These are phyloP conservation scores for Pharus latifolius DNA, from an alignment of 176 grass and related monocot genomes.

Conservation along the genomic window DNA sequence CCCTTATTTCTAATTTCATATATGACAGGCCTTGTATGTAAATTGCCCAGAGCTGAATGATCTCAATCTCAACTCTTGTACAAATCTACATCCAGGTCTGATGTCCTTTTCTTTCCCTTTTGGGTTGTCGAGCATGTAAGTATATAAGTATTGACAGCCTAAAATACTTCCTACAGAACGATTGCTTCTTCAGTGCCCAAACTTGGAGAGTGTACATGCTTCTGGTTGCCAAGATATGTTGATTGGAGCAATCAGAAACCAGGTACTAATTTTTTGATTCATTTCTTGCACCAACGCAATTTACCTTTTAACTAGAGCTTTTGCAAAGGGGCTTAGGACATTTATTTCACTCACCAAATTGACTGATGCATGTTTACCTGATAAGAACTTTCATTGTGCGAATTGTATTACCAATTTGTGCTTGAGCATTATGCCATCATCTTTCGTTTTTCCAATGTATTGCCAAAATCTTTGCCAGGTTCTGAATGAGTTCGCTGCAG, in stretches of 20 bases:
- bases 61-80: constrained; percentile 90
- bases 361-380: not conserved
- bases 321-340: too few relatives aligned
- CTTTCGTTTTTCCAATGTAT: constrained; percentile 30
- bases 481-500: constrained; percentile 84
- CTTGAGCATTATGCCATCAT: not conserved
- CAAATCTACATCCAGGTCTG: constrained; percentile 89
- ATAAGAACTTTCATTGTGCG: not conserved
- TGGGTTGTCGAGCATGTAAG: not conserved
- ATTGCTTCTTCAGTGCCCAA: constrained; percentile 84
- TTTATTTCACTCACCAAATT: not conserved
- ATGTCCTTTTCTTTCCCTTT: not conserved
- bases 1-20: constrained; percentile 13
- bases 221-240: constrained; percentile 89
- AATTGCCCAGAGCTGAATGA: constrained; percentile 87
- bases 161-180: constrained; percentile 48
- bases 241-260: constrained; percentile 87
- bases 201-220: constrained; percentile 79
- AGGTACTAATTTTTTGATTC: constrained; percentile 40
- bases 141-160: not conserved
- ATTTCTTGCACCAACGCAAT: not conserved
- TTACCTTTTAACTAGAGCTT: not conserved
- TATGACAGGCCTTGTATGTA: constrained; percentile 64
- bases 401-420: not conserved
- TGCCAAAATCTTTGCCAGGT: constrained; percentile 55